Conservation (phyloP, 176 grass and related monocot species). For the Microstegium vimineum region DNA sequence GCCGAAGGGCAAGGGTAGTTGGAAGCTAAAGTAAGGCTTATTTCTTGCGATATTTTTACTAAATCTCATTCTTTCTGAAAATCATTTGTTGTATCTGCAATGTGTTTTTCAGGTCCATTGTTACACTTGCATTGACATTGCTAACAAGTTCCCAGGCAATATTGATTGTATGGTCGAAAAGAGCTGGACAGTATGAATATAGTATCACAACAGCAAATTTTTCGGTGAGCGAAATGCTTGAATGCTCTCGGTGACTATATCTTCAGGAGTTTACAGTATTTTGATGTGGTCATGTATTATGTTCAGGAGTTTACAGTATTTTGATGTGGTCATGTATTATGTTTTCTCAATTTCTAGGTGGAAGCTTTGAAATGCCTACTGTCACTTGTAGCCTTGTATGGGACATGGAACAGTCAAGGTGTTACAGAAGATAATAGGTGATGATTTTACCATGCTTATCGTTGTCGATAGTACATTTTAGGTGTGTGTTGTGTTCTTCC, state of each 20-base stretch:
- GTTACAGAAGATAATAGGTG: constrained; percentile 86
- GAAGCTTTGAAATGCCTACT: constrained; percentile 80
- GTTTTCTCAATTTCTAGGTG: constrained; percentile 53
- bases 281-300: constrained; percentile 3
- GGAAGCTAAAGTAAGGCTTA: constrained; percentile 79
- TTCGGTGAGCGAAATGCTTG: constrained; percentile 47
- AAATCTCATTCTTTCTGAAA: constrained; percentile 7
- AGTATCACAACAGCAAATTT: constrained; percentile 98
- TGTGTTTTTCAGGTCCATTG: constrained; percentile 50
- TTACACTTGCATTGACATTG: constrained; percentile 78
- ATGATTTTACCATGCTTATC: background rate
- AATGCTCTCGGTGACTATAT: constrained; percentile 2
- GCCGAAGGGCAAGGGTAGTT: constrained; percentile 55
- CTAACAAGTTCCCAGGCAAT: constrained; percentile 98
- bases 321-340: constrained; percentile 3
- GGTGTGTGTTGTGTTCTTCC: background rate
- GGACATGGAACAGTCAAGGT: constrained; percentile 79
- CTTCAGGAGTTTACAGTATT: background rate
- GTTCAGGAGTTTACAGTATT: background rate
- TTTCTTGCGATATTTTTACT: constrained; percentile 6
- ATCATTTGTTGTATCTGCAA: constrained; percentile 14
- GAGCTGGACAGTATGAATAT: constrained; percentile 85
- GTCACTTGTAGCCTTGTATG: constrained; percentile 57
- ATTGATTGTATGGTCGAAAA: constrained; percentile 89
- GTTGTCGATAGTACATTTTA: background rate